phyloP scores from a whole-genome alignment of 2,329 filamentous ascomycete genomes.

The Trichoderma sp. region DNA sequence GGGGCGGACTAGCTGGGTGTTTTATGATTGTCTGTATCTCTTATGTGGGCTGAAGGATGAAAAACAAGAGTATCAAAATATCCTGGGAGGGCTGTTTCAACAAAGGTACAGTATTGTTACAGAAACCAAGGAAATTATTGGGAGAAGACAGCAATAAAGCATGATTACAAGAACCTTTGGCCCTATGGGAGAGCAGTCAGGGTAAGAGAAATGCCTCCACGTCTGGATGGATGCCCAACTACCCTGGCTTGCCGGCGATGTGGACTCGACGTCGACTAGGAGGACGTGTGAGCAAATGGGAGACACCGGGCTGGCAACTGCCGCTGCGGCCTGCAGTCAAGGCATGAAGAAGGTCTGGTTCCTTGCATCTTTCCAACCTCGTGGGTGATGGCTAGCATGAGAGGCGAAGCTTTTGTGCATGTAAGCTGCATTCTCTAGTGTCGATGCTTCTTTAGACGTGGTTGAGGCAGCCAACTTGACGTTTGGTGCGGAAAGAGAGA shows the following conservation, averaged over 20 bases:
- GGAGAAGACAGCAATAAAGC: neutral
- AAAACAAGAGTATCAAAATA: neutral
- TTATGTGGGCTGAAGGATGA: slow-evolving; percentile 6
- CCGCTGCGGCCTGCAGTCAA: slow-evolving; percentile 8
- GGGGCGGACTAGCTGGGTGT: neutral
- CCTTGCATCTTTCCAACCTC: slow-evolving; percentile 9
- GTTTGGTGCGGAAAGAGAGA: no score
- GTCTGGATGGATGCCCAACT: no score
- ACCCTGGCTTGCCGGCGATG: neutral
- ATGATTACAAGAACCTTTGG: neutral
- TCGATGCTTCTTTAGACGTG: neutral
- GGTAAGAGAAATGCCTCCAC: no score
- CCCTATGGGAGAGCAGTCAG: neutral
- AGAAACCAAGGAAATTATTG: neutral
- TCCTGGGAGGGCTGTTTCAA: neutral
- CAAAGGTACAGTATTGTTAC: neutral
- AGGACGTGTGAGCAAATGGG: slow-evolving; percentile 17
- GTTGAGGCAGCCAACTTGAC: no score
- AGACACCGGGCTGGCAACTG: neutral
- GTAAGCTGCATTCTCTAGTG: slow-evolving; percentile 15
- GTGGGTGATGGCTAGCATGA: slow-evolving; percentile 11
- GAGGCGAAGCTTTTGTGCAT: slow-evolving; percentile 16
- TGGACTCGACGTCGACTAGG: slow-evolving; percentile 7
- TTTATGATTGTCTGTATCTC: neutral
- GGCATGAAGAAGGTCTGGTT: slow-evolving; percentile 2